phyloP scores from a whole-genome alignment of 1,284 basidiomycete species.

The Trichosporon asahii region DNA sequence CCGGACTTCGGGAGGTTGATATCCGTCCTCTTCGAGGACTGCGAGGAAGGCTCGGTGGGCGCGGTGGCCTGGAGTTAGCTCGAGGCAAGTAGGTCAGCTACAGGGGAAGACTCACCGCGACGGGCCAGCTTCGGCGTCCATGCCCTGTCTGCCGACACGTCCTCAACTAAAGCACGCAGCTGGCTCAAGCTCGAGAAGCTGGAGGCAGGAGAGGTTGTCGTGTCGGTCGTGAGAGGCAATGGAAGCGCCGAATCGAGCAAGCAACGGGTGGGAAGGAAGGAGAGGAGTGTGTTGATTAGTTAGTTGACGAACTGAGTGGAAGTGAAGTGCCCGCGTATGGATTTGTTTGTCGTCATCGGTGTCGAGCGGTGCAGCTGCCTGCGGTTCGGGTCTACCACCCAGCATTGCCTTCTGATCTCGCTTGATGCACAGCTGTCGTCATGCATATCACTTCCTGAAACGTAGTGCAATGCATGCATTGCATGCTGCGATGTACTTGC shows the following conservation, averaged over 20 bases:
- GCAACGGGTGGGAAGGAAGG: background rate
- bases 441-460: no score
- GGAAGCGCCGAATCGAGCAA: background rate
- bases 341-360: conserved; percentile 6
- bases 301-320: background rate
- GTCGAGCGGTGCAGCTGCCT: background rate
- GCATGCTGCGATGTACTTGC: no score
- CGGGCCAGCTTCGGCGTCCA: background rate
- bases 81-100: no score
- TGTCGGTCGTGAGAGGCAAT: no score
- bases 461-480: no score
- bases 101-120: background rate
- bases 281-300: background rate
- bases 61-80: background rate
- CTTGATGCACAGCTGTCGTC: no score
- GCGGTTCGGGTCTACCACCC: no score
- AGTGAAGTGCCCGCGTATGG: background rate
- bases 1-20: background rate
- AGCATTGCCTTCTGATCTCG: no score
- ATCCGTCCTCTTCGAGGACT: background rate
- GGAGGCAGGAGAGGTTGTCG: background rate
- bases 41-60: background rate
- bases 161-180: background rate
- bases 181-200: no score
- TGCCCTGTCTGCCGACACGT: background rate